Conservation (phyloP, 345 rosid species). For the Arabidopsis thaliana region DNA sequence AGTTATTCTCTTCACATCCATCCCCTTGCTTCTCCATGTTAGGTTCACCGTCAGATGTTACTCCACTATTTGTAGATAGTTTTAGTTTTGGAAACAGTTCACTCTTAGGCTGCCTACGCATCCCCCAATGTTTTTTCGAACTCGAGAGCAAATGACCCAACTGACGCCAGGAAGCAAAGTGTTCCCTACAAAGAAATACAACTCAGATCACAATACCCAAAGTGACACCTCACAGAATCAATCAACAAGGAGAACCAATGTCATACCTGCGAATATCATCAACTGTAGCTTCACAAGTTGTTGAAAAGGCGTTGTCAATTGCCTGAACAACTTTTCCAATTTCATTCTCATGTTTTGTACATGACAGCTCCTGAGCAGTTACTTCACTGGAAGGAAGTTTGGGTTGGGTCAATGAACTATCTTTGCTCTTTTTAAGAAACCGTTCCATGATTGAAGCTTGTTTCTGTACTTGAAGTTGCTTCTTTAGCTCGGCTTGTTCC, state of each 20-base stretch:
- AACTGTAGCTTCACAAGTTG: constrained; percentile 50
- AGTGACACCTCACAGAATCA: constrained; percentile 16
- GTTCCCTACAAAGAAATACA: constrained; percentile 57
- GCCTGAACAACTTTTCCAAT: constrained; percentile 50
- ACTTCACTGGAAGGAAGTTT: constrained; percentile 47
- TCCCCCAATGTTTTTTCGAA: constrained; percentile 70
- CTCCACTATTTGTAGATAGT: constrained; percentile 55
- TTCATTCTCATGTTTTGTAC: constrained; percentile 45
- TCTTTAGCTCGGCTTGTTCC: constrained; percentile 78
- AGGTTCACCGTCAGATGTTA: constrained; percentile 50
- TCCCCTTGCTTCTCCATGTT: constrained; percentile 60
- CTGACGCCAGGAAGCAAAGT: constrained; percentile 72
- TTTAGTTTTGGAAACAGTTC: constrained; percentile 73
- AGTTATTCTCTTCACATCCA: constrained; percentile 53
- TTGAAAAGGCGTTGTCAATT: constrained; percentile 67
- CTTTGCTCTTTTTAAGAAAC: constrained; percentile 72
- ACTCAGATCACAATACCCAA: constrained; percentile 30
- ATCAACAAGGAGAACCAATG: constrained; percentile 7
- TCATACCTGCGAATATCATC: constrained; percentile 69
- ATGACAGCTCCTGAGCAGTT: constrained; percentile 29
- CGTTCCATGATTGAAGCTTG: constrained; percentile 94
- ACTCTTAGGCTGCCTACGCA: constrained; percentile 72
- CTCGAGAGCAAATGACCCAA: constrained; percentile 57
- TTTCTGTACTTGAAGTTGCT: constrained; percentile 62
- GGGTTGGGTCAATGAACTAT: constrained; percentile 41